Evolutionary conservation across 768 basidiomycete genomes (phyloP).

Genomic region (Boletellus ananiceps): DNA sequence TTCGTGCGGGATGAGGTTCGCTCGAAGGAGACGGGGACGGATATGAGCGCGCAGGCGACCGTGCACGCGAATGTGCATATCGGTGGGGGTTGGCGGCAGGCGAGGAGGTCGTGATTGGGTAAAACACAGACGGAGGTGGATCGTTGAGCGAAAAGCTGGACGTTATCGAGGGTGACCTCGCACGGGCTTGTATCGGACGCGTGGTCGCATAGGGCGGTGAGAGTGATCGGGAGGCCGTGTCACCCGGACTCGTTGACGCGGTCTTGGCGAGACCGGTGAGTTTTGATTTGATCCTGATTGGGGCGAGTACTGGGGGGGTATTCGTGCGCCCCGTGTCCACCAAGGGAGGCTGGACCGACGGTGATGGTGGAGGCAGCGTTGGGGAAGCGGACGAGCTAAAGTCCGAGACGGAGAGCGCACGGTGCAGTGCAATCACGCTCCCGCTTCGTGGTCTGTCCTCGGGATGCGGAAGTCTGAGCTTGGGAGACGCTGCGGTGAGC

Average conservation of each 20-base stretch:
- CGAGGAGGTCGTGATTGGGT: conserved; percentile 53
- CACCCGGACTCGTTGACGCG: conserved; percentile 10
- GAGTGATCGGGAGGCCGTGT: conserved; percentile 39
- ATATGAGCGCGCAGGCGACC: conserved; percentile 32
- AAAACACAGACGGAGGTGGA: conserved; percentile 33
- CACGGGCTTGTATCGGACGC: conserved; percentile 25
- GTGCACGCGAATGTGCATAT: conserved; percentile 36
- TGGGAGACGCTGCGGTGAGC: conserved; percentile 20
- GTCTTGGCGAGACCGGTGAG: conserved; percentile 46
- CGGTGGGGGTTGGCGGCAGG: conserved; percentile 60
- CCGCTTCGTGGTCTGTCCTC: conserved; percentile 33
- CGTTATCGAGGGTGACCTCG: conserved; percentile 29
- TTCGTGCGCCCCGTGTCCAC: conserved; percentile 12
- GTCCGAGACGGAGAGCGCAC: conserved; percentile 23
- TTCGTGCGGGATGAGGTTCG: conserved; percentile 17
- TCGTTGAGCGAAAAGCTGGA: conserved; percentile 25
- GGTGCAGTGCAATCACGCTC: conserved; percentile 24
- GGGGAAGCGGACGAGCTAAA: conserved; percentile 13
- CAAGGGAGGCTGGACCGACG: conserved; percentile 11
- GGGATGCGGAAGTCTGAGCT: conserved; percentile 25
- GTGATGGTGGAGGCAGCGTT: conserved; percentile 13
- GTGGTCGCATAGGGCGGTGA: conserved; percentile 31
- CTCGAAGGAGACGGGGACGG: conserved; percentile 25
- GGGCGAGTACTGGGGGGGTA: conserved; percentile 16
- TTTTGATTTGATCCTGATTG: conserved; percentile 57